Conservation (phyloP, 2,329 filamentous ascomycete genomes). For the Sclerotinia subarctica region DNA sequence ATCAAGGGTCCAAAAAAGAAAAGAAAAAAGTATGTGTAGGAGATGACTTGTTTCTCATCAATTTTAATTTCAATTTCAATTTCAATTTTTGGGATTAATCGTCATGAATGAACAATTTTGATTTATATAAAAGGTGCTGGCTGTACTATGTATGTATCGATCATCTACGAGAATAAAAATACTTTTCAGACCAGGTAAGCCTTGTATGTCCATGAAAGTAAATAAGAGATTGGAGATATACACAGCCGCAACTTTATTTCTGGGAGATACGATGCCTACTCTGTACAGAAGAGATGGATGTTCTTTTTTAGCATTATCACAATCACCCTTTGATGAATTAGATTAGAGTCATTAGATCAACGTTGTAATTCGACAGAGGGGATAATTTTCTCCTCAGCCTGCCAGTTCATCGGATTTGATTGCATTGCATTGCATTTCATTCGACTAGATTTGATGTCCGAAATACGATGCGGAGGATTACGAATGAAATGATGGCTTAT, state of each 20-base stretch:
- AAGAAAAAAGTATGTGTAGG: background rate
- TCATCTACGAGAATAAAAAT: background rate
- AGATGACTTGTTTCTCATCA: constrained; percentile 8
- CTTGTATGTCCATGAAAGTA: background rate
- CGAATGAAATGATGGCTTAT: background rate
- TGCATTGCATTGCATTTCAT: background rate
- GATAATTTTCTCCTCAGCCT: background rate
- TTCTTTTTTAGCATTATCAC: too few relatives aligned
- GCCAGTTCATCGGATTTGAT: too few relatives aligned
- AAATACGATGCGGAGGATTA: background rate
- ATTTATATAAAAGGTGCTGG: background rate
- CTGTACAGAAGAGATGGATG: too few relatives aligned
- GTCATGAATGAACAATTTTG: background rate
- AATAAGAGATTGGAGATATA: background rate
- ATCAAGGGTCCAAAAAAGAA: background rate
- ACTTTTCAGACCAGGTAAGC: background rate
- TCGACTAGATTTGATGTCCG: background rate
- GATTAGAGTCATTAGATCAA: background rate
- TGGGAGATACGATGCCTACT: background rate
- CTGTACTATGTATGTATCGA: too few relatives aligned
- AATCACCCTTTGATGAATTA: too few relatives aligned
- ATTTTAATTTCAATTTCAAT: too few relatives aligned
- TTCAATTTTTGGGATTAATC: too few relatives aligned
- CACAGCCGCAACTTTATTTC: constrained; percentile 5
- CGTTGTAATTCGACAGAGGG: background rate